These are phyloP conservation scores for Spongiforma sp. DNA, from an alignment of 1,284 basidiomycete genomes.

Conservation along the genomic window DNA sequence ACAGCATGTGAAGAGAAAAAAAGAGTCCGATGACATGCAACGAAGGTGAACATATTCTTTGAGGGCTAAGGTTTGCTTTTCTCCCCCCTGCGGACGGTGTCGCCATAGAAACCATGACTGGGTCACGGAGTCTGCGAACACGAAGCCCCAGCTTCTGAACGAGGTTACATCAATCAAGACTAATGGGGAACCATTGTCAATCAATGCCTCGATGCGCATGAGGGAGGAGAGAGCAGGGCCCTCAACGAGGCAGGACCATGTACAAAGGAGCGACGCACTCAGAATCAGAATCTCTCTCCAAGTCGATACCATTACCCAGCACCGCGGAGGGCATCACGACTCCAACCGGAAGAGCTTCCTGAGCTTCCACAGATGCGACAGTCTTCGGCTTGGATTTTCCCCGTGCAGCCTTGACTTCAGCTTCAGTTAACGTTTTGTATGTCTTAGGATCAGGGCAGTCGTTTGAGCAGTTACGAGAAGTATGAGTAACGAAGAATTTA, in stretches of 20 bases:
- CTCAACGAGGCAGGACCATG: background rate
- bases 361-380: background rate
- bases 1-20: background rate
- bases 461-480: conserved; percentile 1
- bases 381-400: background rate
- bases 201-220: background rate
- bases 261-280: background rate
- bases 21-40: background rate
- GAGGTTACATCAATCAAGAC: background rate
- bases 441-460: conserved; percentile 13
- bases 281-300: background rate
- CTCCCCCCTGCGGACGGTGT: background rate
- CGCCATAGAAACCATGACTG: background rate
- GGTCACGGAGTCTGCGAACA: background rate
- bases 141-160: background rate
- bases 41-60: background rate
- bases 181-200: background rate
- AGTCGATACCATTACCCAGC: background rate
- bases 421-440: conserved; percentile 1
- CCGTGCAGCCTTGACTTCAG: background rate
- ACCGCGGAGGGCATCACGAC: background rate
- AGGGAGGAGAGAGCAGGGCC: background rate
- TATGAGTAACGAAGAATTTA: conserved; percentile 4
- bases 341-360: background rate
- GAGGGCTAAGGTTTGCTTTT: background rate